Evolutionary conservation across 805 yeast species (phyloP).

Genomic region (Tetrapisispora phaffii): DNA sequence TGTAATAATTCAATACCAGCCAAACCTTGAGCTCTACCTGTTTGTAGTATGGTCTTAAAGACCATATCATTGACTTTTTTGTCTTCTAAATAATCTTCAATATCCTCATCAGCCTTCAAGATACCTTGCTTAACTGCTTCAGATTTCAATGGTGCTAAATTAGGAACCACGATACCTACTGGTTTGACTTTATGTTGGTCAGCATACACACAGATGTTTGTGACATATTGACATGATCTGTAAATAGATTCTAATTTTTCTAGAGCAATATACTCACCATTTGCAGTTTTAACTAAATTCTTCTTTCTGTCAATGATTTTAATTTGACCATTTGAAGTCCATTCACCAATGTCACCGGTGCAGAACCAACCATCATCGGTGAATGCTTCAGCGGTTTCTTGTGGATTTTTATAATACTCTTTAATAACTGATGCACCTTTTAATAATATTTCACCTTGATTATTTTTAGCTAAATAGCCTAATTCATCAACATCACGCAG

Average conservation of each 20-base stretch:
- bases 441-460: constrained; percentile 88
- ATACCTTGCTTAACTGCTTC: constrained; percentile 51
- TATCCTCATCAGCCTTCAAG: constrained; percentile 35
- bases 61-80: constrained; percentile 46
- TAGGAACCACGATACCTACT: constrained; percentile 80
- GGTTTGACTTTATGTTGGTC: constrained; percentile 85
- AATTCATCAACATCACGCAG: constrained; percentile 85
- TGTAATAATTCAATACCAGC: constrained; percentile 75
- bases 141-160: constrained; percentile 52
- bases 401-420: constrained; percentile 73
- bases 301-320: constrained; percentile 87
- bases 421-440: constrained; percentile 62
- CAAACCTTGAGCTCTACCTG: constrained; percentile 76
- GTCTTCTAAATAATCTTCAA: constrained; percentile 44
- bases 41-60: constrained; percentile 48
- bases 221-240: constrained; percentile 68
- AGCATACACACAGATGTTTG: constrained; percentile 87
- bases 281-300: constrained; percentile 88
- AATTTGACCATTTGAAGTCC: constrained; percentile 73
- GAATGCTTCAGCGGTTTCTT: constrained; percentile 69
- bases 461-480: constrained; percentile 79
- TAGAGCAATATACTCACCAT: constrained; percentile 96
- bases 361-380: constrained; percentile 86
- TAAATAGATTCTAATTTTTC: constrained; percentile 89
- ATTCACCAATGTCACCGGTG: constrained; percentile 95